Evolutionary conservation across 2,329 filamentous ascomycete genomes (phyloP).

Genomic region (Orbilia oligospora): DNA sequence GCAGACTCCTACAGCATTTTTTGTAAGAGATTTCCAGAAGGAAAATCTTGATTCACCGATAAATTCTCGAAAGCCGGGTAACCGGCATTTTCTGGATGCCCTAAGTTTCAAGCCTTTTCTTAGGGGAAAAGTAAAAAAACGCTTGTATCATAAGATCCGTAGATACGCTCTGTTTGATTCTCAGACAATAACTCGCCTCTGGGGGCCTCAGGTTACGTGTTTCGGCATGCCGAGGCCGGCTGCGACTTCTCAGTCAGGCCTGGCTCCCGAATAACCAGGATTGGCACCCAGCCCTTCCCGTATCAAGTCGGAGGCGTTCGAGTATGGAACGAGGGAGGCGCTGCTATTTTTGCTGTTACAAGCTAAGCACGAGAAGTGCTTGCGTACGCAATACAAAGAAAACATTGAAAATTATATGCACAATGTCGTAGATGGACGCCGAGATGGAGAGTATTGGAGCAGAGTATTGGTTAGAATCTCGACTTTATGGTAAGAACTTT

Average conservation of each 20-base stretch:
- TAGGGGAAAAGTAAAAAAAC: not conserved
- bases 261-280: conserved; percentile 37
- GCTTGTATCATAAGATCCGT: conserved; percentile 14
- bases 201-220: conserved; percentile 32
- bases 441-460: conserved; percentile 19
- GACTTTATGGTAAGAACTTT: not conserved
- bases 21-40: conserved; percentile 14
- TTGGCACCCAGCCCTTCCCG: conserved; percentile 33
- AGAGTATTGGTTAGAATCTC: conserved; percentile 12
- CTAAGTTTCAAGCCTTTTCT: conserved; percentile 13
- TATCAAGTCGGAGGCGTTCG: conserved; percentile 28
- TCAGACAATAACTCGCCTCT: conserved; percentile 25
- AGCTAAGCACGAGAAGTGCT: conserved; percentile 24
- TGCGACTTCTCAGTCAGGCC: conserved; percentile 30
- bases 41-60: conserved; percentile 12
- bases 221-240: conserved; percentile 45
- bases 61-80: conserved; percentile 33
- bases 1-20: not conserved
- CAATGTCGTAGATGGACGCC: conserved; percentile 8
- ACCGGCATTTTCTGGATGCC: conserved; percentile 24
- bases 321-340: conserved; percentile 37
- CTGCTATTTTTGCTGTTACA: conserved; percentile 38
- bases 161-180: conserved; percentile 34
- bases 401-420: conserved; percentile 9
- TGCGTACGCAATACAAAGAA: conserved; percentile 33